These are phyloP conservation scores for Pholiota adiposa DNA, from an alignment of 1,284 basidiomycete species.

Conservation along the genomic window DNA sequence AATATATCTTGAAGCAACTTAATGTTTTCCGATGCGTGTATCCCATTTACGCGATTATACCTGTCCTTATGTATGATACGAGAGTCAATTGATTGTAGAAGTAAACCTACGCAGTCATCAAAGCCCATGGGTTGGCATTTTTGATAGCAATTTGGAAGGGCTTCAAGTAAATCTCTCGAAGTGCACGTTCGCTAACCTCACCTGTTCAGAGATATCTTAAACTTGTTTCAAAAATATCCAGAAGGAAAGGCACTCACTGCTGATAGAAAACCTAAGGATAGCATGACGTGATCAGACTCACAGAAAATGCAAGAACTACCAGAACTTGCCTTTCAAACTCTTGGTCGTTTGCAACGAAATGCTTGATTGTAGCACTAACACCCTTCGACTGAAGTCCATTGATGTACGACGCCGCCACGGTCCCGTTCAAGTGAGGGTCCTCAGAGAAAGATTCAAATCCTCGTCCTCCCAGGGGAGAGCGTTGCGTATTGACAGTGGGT, in stretches of 20 bases:
- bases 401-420: slow-evolving; percentile 55
- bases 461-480: slow-evolving; percentile 51
- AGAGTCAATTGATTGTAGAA: background rate
- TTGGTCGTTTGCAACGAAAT: slow-evolving; percentile 55
- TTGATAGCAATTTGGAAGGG: slow-evolving; percentile 50
- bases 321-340: slow-evolving; percentile 43
- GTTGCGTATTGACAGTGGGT: slow-evolving; percentile 59
- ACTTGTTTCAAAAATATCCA: slow-evolving; percentile 1
- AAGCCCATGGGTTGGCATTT: slow-evolving; percentile 46
- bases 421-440: slow-evolving; percentile 42
- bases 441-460: slow-evolving; percentile 60
- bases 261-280: slow-evolving; percentile 49
- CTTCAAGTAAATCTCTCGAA: slow-evolving; percentile 62
- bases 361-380: slow-evolving; percentile 53
- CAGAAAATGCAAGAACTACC: background rate
- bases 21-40: slow-evolving; percentile 49
- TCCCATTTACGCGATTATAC: slow-evolving; percentile 60
- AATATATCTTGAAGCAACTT: slow-evolving; percentile 50
- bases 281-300: background rate
- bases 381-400: slow-evolving; percentile 56
- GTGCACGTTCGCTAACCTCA: slow-evolving; percentile 54
- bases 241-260: slow-evolving; percentile 41
- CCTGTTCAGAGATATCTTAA: slow-evolving; percentile 29
- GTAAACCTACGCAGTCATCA: slow-evolving; percentile 46
- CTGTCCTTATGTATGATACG: slow-evolving; percentile 28